Evolutionary conservation across 2,329 filamentous ascomycete species (phyloP).

Genomic region (Colletotrichum endophyticum): DNA sequence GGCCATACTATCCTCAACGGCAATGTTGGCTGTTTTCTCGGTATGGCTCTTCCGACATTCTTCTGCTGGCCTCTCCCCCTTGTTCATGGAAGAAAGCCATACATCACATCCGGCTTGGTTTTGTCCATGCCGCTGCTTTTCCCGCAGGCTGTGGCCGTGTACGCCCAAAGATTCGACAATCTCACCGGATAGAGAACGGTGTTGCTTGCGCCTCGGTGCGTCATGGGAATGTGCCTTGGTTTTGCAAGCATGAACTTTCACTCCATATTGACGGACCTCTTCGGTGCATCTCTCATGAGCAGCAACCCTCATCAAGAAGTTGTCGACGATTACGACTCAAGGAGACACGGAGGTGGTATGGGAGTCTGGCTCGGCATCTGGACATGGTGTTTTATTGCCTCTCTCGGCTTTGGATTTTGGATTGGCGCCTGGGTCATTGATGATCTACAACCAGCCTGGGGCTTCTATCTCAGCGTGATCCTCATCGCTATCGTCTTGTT

Average conservation of each 20-base stretch:
- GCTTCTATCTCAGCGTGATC: slow-evolving; percentile 76
- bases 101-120: slow-evolving; percentile 71
- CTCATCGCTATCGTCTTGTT: slow-evolving; percentile 69
- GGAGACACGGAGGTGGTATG: slow-evolving; percentile 78
- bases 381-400: slow-evolving; percentile 79
- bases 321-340: slow-evolving; percentile 69
- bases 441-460: slow-evolving; percentile 69
- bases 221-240: slow-evolving; percentile 73
- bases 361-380: slow-evolving; percentile 81
- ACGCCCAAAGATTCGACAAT: slow-evolving; percentile 59
- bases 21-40: slow-evolving; percentile 75
- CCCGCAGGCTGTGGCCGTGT: slow-evolving; percentile 73
- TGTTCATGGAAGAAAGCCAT: slow-evolving; percentile 78
- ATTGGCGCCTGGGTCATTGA: slow-evolving; percentile 75
- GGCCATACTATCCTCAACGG: slow-evolving; percentile 72
- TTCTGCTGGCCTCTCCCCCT: slow-evolving; percentile 77
- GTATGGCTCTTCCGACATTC: slow-evolving; percentile 72
- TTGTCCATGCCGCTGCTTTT: slow-evolving; percentile 76
- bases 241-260: slow-evolving; percentile 82
- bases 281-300: slow-evolving; percentile 77
- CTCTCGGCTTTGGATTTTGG: slow-evolving; percentile 73
- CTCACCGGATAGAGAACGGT: slow-evolving; percentile 61
- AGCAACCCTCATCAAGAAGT: slow-evolving; percentile 75
- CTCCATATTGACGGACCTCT: slow-evolving; percentile 74
- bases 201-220: slow-evolving; percentile 65